phyloP scores from a whole-genome alignment of 116 monocot species.

The Dioscorea cayenensis region DNA sequence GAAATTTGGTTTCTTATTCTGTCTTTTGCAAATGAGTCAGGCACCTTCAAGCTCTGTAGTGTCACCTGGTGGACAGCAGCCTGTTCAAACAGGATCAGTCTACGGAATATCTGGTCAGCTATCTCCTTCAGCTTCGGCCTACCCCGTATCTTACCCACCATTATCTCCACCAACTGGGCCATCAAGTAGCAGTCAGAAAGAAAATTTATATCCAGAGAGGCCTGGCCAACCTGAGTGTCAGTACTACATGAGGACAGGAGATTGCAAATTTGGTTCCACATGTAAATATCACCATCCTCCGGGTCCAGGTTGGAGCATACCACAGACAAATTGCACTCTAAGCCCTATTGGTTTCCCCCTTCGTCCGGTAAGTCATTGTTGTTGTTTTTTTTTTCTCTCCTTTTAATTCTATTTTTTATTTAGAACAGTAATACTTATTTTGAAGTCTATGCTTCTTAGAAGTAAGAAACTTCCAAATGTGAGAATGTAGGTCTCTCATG shows the following conservation, averaged over 20 bases:
- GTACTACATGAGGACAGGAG: slow-evolving; percentile 76
- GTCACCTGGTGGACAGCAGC: slow-evolving; percentile 42
- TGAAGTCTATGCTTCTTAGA: not conserved
- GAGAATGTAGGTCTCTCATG: too few species aligned
- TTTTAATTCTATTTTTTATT: not conserved
- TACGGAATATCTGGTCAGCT: slow-evolving; percentile 47
- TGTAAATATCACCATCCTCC: slow-evolving; percentile 95
- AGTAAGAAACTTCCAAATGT: not conserved
- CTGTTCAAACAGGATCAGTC: slow-evolving; percentile 36
- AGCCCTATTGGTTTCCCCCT: slow-evolving; percentile 79
- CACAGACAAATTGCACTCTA: slow-evolving; percentile 36
- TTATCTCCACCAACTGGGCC: slow-evolving; percentile 34
- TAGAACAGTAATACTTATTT: not conserved
- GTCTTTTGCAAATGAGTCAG: slow-evolving; percentile 24
- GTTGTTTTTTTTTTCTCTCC: not conserved
- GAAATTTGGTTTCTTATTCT: not conserved
- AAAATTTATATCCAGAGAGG: slow-evolving; percentile 52
- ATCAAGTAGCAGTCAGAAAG: slow-evolving; percentile 31
- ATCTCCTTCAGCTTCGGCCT: slow-evolving; percentile 46
- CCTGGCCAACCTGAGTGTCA: slow-evolving; percentile 89
- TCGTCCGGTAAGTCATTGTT: slow-evolving; percentile 55
- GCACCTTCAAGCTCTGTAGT: slow-evolving; percentile 27
- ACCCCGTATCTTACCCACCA: slow-evolving; percentile 27
- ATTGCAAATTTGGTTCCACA: slow-evolving; percentile 82
- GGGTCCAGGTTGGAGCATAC: slow-evolving; percentile 40